These are phyloP conservation scores for Tuber melanosporum DNA, from an alignment of 495 filamentous ascomycete species.

Conservation along the genomic window DNA sequence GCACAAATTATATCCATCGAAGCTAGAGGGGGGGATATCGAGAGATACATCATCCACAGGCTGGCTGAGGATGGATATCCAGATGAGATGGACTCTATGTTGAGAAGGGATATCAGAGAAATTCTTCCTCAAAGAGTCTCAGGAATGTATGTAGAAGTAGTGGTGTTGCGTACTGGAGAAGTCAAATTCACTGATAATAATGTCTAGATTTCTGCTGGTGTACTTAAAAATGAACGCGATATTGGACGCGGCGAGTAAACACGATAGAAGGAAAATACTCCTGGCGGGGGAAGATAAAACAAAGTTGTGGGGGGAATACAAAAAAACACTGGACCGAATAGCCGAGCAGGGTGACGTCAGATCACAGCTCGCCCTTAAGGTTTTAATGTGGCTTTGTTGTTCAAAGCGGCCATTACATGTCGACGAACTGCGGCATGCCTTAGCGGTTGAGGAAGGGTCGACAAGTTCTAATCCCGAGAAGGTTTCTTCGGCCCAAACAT, in stretches of 20 bases:
- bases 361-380: background rate
- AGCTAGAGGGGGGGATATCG: background rate
- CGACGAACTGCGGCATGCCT: background rate
- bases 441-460: background rate
- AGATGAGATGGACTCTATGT: background rate
- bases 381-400: background rate
- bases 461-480: background rate
- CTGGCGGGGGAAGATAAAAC: background rate
- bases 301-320: background rate
- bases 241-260: background rate
- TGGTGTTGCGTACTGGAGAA: background rate
- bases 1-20: background rate
- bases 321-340: background rate
- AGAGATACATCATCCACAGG: background rate
- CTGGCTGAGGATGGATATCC: no score
- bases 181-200: background rate
- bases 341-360: rapidly evolving
- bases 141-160: background rate
- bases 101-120: background rate
- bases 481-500: rapidly evolving
- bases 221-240: background rate
- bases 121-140: background rate
- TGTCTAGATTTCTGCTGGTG: background rate
- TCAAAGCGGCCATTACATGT: background rate
- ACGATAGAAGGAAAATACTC: background rate